Evolutionary conservation across 768 basidiomycete species (phyloP), one percentile per base, ranked within the genome.

Genomic region (Scleroderma citrinum): DNA sequence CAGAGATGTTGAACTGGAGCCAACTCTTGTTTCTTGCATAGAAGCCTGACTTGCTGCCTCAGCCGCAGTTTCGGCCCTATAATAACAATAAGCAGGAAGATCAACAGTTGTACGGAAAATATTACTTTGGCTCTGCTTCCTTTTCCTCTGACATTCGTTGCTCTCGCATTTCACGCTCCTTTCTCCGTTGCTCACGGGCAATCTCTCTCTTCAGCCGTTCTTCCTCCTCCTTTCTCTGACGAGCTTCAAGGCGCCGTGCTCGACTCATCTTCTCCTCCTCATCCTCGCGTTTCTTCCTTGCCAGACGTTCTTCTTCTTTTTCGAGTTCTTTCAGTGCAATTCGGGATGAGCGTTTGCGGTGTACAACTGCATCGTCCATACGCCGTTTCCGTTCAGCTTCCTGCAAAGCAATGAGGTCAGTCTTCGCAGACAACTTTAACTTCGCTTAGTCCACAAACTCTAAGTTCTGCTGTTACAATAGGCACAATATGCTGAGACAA

Each of bases 281-380:
- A 50, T 91, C 87, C 3, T 71, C 76, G 52, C 77, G 79, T 57
- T 71, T 76, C 50, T 73, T 70, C n/a, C 80, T 78, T 7, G 77
- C 75, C 21, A 78, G 65, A 31, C 78, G 73, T 19, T 83, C 82
- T 53, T 86, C 81, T 64, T 92, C 87, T 56, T 80, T 81, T 64
- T 89, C 90, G 31, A 71, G 78, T 63, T 95, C 92, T 56, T 81
- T 85, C 34, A 83, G 69, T 3, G 90, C 87, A 49, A 96, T 82
- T 29, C 94, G 86, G 16, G 90, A 90, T 0, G 92, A 95, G 20
- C 93, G 85, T 65, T 97, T 96, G 51, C 93, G 82, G 51, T 89
- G 87, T 21, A 81, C 77, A 12, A 93, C 69, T 2, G 88, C 87
- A 54, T 87, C 85, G 53, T 89, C 85, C 44, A 87, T 51, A 13